Evolutionary conservation across 331 rosid genomes (phyloP).

Genomic region (Spiraea crenata): DNA sequence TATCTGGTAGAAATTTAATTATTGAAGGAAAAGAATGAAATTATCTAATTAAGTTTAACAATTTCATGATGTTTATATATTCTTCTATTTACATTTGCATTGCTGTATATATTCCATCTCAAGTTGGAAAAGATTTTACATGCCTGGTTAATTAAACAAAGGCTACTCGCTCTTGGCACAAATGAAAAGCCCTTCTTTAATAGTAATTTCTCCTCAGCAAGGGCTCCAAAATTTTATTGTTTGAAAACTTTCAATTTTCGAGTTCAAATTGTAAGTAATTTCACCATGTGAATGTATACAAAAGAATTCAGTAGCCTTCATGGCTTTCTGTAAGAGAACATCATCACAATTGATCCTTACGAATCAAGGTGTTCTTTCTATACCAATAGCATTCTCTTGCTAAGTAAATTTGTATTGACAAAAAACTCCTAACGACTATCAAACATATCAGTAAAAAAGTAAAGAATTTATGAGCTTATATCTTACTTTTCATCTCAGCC

Average conservation of each 20-base stretch:
- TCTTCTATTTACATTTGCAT: neutral
- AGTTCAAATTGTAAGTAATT: neutral
- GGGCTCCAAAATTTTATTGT: constrained; percentile 4
- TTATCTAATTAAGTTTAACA: neutral
- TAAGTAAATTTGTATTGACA: constrained; percentile 21
- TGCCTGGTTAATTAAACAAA: neutral
- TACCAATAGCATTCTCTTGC: constrained; percentile 29
- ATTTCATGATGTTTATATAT: neutral
- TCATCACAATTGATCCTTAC: constrained; percentile 27
- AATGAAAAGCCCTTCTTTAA: neutral
- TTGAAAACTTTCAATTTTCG: neutral
- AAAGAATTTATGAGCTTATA: constrained; percentile 7
- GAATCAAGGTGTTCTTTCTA: constrained; percentile 20
- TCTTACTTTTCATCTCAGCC: constrained; percentile 26
- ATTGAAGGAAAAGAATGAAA: neutral
- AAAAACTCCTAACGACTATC: constrained; percentile 15
- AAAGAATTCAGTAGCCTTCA: constrained; percentile 31
- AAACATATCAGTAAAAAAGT: constrained; percentile 2
- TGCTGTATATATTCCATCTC: neutral
- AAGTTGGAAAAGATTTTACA: neutral
- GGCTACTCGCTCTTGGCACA: neutral
- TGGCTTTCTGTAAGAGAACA: constrained; percentile 11
- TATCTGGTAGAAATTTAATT: constrained; percentile 3
- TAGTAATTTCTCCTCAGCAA: neutral
- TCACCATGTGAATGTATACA: constrained; percentile 18